Conservation (phyloP, 2,329 filamentous ascomycete genomes). For the Gaeumannomyces sp. region DNA sequence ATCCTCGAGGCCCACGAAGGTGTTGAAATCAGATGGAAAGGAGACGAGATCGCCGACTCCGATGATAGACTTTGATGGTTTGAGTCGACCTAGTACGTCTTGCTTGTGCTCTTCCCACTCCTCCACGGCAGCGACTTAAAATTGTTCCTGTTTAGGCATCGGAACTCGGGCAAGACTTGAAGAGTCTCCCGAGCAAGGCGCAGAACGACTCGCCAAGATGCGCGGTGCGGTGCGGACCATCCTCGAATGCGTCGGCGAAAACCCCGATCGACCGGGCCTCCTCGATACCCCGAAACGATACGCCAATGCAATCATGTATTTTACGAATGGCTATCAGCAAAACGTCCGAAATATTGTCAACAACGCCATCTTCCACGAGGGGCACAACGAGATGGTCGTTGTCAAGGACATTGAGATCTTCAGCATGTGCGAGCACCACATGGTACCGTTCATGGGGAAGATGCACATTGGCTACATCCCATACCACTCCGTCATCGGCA, state of each 20-base stretch:
- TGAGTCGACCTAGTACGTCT: slow-evolving; percentile 50
- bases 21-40: slow-evolving; percentile 26
- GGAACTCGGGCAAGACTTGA: slow-evolving; percentile 60
- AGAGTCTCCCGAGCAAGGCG: slow-evolving; percentile 46
- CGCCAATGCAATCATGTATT: slow-evolving; percentile 90
- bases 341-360: slow-evolving; percentile 91
- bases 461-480: slow-evolving; percentile 99
- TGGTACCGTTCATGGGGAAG: slow-evolving; percentile 96
- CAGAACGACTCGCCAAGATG: slow-evolving; percentile 49
- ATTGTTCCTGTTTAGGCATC: slow-evolving; percentile 33
- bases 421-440: slow-evolving; percentile 91
- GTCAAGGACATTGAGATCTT: slow-evolving; percentile 97
- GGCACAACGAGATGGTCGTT: slow-evolving; percentile 95
- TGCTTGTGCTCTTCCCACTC: neutral
- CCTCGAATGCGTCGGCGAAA: slow-evolving; percentile 63
- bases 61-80: slow-evolving; percentile 55
- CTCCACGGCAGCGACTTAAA: neutral
- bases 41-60: slow-evolving; percentile 42
- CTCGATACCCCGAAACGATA: slow-evolving; percentile 74
- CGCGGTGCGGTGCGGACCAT: slow-evolving; percentile 58
- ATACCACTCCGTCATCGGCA: slow-evolving; percentile 80
- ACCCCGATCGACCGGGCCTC: slow-evolving; percentile 59
- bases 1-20: slow-evolving; percentile 24
- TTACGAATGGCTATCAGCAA: slow-evolving; percentile 95
- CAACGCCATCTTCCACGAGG: slow-evolving; percentile 89